Base-by-base conservation (phyloP, 2,329 filamentous ascomycete species). In the Chrysoporthe austroafricana region DNA sequence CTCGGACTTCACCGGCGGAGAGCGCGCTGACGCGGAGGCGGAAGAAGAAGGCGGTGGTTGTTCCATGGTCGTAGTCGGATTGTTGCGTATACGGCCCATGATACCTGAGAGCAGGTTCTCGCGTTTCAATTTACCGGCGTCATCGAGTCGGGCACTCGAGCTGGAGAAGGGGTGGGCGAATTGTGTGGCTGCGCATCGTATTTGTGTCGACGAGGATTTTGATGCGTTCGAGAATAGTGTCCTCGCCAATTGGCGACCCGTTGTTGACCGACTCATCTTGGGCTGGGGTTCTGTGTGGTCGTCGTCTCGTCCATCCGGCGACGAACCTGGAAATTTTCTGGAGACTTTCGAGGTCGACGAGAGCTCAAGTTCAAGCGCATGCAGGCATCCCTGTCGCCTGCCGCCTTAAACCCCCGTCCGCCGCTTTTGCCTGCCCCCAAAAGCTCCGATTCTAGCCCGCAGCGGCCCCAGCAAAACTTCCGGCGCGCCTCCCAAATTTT, bases 231-330 rank as follows among this genome's bases (percentile, higher is more conserved):
- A 77, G 54, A 78, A 75, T 69, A 80, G 71, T 60, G 79, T 74
- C 70, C 78, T 80, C 73, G 79, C 81, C 76, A 81, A 72, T 50
- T 81, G 76, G 77, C 83, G 79, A 73, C 76, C 79, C 72, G 77
- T 74, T 62, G 81, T 76, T 73, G 80, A 74, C 63, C 78, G 80
- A 69, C 79, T 84, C 83, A 85, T 85, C 63, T 14, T 66, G 8
- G 14, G 52, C 8, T 16, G 52, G 39, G 21, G 21, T 42, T 42
- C 44, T 16, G 73, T 77, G 72, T 73, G 71, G 64, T 71, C 74
- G 78, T 79, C 46, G 62, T 61, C 52, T 60, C 32, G 58, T 54
- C 46, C 39, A 52, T 52, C 50, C 14, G 63, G 43, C 32, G 26
- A 50, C 39, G 59, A 63, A 42, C 59, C 43, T 61, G 59, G 43